Base-by-base conservation (phyloP, 805 yeast genomes). In the Lachancea sp. region DNA sequence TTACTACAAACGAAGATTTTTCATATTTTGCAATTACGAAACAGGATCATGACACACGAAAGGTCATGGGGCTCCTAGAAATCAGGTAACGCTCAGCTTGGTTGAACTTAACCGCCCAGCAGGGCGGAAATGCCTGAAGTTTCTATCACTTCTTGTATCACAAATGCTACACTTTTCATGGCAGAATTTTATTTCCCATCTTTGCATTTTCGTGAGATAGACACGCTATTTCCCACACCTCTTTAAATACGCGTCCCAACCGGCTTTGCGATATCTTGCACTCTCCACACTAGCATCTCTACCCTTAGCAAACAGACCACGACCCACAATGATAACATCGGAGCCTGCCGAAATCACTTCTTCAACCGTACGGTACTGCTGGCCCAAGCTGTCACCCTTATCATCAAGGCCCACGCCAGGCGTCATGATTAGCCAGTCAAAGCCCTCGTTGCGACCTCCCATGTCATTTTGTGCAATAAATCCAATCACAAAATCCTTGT, bases 341-440 rank as follows among this genome's bases (percentile, higher is more conserved):
- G 95, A 74, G n/a, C 97, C 97, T 1, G 83, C 77, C 11, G 75
- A 58, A 9, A 90, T 71, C 18, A 88, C 98, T 45, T 83, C 86
- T 48, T 77, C 77, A 3, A 90, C 97, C 4, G 96, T 79, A 62
- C 98, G 75, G 64, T 92, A 92, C 65, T 92, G 97, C 64, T 92
- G 99, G 18, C 99, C 99, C 46, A 92, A 72, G 1, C 81, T 77
- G 60, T 92, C 99, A 12, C 97, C 97, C 61, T 83, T 92, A 58
- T 90, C 97, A 58, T 90, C 98, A 38, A 92, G 72, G 2, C 97
- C 97, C 29, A 92, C 98, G 46, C 99, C 99, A 0, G 99, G 99
- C 1, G 98, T 90, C 92, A 92, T 81, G 43, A 89, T 77, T 29
- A 92, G 65, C 96, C 97, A 92, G 65, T 92, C 98, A 55, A 83